phyloP scores from a whole-genome alignment of 768 basidiomycete species.

The Gymnopilus junonius region DNA sequence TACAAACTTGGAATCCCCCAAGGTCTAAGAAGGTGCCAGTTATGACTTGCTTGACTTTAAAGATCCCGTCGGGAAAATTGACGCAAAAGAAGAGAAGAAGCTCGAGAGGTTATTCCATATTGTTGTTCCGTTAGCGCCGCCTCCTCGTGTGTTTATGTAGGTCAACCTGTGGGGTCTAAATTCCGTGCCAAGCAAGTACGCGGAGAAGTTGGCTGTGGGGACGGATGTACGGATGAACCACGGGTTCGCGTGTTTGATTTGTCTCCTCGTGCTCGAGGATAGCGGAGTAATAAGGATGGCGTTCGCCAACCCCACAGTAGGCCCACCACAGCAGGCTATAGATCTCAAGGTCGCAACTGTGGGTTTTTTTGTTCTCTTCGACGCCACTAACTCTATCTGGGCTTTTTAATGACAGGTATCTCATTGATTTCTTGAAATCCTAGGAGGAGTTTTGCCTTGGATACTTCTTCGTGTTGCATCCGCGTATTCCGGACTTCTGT shows the following conservation, averaged over 20 bases:
- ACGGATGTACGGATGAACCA: not conserved
- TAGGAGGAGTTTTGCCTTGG: not conserved
- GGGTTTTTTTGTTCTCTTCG: not conserved
- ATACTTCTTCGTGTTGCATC: not conserved
- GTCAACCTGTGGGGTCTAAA: not conserved
- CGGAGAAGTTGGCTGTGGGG: not conserved
- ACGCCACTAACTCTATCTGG: not conserved
- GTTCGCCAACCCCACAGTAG: not conserved
- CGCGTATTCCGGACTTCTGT: not conserved
- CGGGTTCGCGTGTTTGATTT: not conserved
- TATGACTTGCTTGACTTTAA: not conserved
- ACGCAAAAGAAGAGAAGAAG: not conserved
- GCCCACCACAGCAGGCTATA: not conserved
- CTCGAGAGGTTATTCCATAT: conserved; percentile 1
- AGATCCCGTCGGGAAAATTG: not conserved
- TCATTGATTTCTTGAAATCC: not conserved
- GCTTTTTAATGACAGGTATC: not conserved
- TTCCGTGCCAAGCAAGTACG: not conserved
- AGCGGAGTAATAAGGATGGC: too few relatives aligned
- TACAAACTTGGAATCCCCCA: not conserved
- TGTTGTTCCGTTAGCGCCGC: conserved; percentile 1
- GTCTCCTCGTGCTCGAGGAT: not conserved
- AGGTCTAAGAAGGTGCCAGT: not conserved
- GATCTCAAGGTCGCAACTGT: not conserved
- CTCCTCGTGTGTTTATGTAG: not conserved